phyloP scores from a whole-genome alignment of 805 yeast genomes.

The Schizosaccharomyces osmophilus region DNA sequence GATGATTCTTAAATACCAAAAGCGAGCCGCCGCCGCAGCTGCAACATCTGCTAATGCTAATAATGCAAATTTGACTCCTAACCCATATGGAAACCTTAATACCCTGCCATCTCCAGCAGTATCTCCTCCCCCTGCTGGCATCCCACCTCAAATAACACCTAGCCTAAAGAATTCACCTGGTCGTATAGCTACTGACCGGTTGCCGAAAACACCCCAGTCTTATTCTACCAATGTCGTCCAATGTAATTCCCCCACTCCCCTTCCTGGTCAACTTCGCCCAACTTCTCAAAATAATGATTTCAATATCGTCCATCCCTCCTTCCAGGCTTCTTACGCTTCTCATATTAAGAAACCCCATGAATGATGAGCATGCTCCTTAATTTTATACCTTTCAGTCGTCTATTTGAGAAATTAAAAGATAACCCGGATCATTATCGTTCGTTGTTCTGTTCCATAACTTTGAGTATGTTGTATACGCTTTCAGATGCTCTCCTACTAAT shows the following conservation, averaged over 20 bases:
- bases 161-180: not conserved
- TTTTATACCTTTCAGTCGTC: not conserved
- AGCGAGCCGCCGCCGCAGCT: not conserved
- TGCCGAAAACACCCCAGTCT: not conserved
- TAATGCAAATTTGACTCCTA: not conserved
- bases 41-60: not conserved
- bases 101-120: not conserved
- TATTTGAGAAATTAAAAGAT: not conserved
- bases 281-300: not conserved
- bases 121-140: not conserved
- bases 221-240: not conserved
- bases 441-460: too few relatives aligned
- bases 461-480: too few relatives aligned
- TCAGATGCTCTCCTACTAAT: too few relatives aligned
- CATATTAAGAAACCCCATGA: not conserved
- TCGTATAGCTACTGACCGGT: not conserved
- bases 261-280: not conserved
- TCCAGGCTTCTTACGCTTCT: not conserved
- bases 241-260: not conserved
- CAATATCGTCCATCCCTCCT: not conserved
- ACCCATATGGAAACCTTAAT: not conserved
- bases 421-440: too few relatives aligned
- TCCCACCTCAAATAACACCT: not conserved
- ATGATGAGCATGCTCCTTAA: not conserved
- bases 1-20: conserved; percentile 54